phyloP scores from a whole-genome alignment of 441 rosid species.

The Brassica hybrid region DNA sequence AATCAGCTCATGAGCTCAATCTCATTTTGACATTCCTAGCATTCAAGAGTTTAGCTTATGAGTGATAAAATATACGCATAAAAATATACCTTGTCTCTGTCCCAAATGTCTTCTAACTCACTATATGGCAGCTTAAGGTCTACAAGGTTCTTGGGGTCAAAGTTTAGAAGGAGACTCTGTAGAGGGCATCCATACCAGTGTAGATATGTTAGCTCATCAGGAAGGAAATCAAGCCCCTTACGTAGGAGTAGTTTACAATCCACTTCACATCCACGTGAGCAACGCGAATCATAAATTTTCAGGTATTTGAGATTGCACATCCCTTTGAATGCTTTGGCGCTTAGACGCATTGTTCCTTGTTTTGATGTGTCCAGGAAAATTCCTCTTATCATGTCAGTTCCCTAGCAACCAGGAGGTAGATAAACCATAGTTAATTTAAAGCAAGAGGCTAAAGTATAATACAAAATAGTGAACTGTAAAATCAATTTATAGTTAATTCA shows the following conservation, averaged over 20 bases:
- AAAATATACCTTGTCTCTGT: not conserved
- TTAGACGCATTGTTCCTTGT: constrained; percentile 30
- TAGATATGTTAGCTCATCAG: constrained; percentile 38
- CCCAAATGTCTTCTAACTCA: constrained; percentile 28
- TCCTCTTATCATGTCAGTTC: constrained; percentile 32
- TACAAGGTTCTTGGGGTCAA: constrained; percentile 39
- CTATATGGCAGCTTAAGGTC: constrained; percentile 36
- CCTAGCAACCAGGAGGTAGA: constrained; percentile 28
- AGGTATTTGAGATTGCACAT: constrained; percentile 36
- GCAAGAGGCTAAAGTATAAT: constrained; percentile 55
- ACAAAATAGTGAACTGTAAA: no score
- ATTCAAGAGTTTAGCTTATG: not conserved
- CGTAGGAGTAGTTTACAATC: constrained; percentile 20
- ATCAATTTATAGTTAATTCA: no score
- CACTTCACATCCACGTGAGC: constrained; percentile 38
- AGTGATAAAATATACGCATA: not conserved
- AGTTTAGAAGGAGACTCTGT: constrained; percentile 19
- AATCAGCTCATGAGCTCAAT: no score
- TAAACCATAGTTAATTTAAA: not conserved
- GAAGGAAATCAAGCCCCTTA: constrained; percentile 33
- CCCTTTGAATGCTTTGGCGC: constrained; percentile 32
- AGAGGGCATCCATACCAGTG: constrained; percentile 39
- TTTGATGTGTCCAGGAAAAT: constrained; percentile 40
- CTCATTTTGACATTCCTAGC: no score
- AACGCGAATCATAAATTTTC: constrained; percentile 40